These are phyloP conservation scores for Leucosporidium yakuticum DNA, from an alignment of 768 basidiomycete genomes.

Conservation along the genomic window DNA sequence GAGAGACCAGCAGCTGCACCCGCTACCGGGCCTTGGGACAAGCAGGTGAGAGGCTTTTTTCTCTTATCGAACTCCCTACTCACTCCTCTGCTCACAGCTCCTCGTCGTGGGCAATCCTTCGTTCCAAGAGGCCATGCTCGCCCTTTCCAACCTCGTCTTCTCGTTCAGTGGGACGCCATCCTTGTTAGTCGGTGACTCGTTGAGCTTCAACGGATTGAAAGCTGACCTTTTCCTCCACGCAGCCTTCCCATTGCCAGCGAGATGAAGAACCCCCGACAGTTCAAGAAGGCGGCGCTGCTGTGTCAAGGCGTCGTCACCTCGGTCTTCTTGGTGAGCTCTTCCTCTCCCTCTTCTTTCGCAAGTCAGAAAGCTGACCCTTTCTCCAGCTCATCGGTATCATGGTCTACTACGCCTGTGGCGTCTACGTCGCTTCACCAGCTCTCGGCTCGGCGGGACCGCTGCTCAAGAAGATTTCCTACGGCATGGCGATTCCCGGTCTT, in stretches of 20 bases:
- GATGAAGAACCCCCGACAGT: conserved; percentile 26
- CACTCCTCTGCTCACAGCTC: too few species aligned
- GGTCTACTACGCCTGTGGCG: conserved; percentile 38
- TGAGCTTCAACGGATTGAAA: too few species aligned
- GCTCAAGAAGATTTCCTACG: conserved; percentile 40
- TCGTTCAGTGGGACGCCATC: too few species aligned
- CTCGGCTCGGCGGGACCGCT: conserved; percentile 41
- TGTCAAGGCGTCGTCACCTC: conserved; percentile 21
- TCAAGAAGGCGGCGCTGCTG: conserved; percentile 10
- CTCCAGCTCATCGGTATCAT: conserved; percentile 34
- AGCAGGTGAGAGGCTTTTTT: too few species aligned
- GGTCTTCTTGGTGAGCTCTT: conserved; percentile 15
- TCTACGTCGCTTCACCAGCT: conserved; percentile 41
- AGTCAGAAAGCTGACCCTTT: neutral
- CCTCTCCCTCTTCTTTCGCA: neutral
- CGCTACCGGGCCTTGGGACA: too few species aligned
- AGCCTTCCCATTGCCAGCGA: conserved; percentile 17
- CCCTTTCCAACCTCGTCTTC: too few species aligned
- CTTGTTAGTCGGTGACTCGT: too few species aligned
- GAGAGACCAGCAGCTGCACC: too few species aligned
- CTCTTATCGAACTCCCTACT: too few species aligned
- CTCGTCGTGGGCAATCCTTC: too few species aligned
- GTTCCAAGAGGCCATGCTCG: too few species aligned
- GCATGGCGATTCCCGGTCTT: conserved; percentile 20
- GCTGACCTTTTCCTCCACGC: too few species aligned